A percentile compares a stretch with the other conserved stretches of the same genome.
These are phyloP conservation scores for Dictyostelium intermedium DNA, from an alignment of 78 protist genomes.

Conservation along the genomic window DNA sequence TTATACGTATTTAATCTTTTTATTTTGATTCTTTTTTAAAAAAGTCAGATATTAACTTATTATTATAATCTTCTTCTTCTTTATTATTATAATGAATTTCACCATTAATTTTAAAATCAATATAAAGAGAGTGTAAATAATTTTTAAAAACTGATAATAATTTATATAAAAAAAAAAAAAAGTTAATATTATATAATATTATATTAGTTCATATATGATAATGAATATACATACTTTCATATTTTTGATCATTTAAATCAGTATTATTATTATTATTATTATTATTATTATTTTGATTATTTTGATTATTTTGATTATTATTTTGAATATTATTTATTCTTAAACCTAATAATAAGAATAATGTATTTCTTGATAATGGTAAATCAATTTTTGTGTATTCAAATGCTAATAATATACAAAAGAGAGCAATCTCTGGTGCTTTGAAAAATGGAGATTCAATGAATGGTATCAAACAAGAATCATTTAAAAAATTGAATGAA, in stretches of 20 bases:
- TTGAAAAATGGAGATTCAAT: neutral
- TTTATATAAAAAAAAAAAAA: no score
- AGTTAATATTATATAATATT: neutral
- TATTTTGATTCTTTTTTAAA: neutral
- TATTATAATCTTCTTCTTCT: neutral
- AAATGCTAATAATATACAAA: neutral
- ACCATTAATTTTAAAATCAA: neutral
- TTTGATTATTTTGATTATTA: neutral
- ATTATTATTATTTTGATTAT: neutral
- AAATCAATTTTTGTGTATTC: neutral
- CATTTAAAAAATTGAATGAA: slow-evolving; percentile 1
- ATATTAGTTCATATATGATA: neutral
- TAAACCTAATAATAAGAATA: neutral
- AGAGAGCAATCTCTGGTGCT: slow-evolving; percentile 1
- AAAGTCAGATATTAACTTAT: neutral
- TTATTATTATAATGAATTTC: neutral
- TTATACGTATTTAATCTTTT: neutral
- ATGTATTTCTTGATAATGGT: neutral
- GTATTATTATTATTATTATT: neutral
- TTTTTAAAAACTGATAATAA: neutral
- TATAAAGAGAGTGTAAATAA: neutral
- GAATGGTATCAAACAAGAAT: neutral
- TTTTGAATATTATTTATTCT: neutral
- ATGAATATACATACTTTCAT: neutral
- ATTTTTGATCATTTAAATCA: neutral